Evolutionary conservation across 1,139 yeast genomes (phyloP), one percentile per base, ranked within the genome.

Genomic region (Sugiyamaella xylanicola): DNA sequence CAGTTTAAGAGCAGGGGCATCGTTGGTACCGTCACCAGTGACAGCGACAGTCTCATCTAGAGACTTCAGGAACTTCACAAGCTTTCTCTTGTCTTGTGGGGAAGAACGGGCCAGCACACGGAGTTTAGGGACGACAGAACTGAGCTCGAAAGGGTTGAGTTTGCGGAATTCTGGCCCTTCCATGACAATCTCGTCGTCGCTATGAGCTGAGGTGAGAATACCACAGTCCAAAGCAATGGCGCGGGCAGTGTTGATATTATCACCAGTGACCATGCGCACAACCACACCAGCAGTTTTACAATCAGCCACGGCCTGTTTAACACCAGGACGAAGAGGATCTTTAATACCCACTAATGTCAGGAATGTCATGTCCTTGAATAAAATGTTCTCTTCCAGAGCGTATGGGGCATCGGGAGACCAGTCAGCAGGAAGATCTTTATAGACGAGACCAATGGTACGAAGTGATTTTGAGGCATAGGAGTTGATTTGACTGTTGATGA

Each of bases 181-280:
- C 93, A 93, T 87, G 59, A 84, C 87, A 15, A 87, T 80, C 48
- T 76, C 76, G 19, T 80, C 70, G 45, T 81, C 83, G n/a, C 61
- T 63, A 5, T 55, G 57, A 15, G 56, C 58, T 5, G 72, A 77
- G 0, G 82, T 77, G 53, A 90, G 74, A 56, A 93, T 93, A 55
- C 93, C 89, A 75, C 98, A 95, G 58, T 85, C 85, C 61, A 79
- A 77, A 3, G 97, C 90, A 63, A 93, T 93, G 0, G 98, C 95
- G 63, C 82, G 83, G 5, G 99, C 99, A 4, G 99, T 93, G 51
- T 83, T 76, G 58, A 92, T 70, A 68, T 92, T 92, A 71, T 93
- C 99, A 72, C 99, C 99, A 21, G 99, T 93, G 51, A 93, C 97
- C 99, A 93, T 93, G 65, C 97, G 81, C 25, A 93, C 98, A 27